phyloP scores from a whole-genome alignment of 2,329 filamentous ascomycete genomes.

The Paraconiothyrium sp. region DNA sequence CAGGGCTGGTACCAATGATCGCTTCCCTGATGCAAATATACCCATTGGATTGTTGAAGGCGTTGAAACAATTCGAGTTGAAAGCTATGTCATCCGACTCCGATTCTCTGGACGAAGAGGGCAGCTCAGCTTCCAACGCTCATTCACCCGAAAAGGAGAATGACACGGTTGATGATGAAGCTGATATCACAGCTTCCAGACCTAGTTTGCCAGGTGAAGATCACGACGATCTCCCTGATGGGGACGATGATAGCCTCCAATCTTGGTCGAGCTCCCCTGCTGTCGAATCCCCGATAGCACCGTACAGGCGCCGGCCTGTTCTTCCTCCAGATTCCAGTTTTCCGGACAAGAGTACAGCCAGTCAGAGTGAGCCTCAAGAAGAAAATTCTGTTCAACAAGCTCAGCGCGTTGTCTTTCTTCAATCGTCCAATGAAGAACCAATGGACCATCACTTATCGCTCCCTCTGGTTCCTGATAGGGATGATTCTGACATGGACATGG shows the following conservation, averaged over 20 bases:
- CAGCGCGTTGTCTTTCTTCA: conserved; percentile 11
- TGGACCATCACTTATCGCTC: conserved; percentile 30
- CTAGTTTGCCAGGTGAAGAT: not conserved
- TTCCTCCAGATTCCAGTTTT: conserved; percentile 46
- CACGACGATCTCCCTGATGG: conserved; percentile 11
- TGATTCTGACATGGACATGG: conserved; percentile 41
- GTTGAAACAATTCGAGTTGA: conserved; percentile 16
- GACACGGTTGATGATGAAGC: not conserved
- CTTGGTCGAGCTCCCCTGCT: conserved; percentile 33
- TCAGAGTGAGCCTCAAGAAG: not conserved
- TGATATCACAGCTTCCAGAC: not conserved
- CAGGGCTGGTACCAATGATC: conserved; percentile 36
- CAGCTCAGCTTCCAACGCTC: not conserved
- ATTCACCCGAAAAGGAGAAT: not conserved
- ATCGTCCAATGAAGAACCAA: conserved; percentile 25
- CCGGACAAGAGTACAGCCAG: not conserved
- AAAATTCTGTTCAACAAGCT: not conserved
- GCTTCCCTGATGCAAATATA: conserved; percentile 50
- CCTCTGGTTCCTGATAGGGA: conserved; percentile 13
- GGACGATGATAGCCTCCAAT: conserved; percentile 21
- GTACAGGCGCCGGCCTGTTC: conserved; percentile 13
- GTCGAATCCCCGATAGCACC: conserved; percentile 30
- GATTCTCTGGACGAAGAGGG: conserved; percentile 4
- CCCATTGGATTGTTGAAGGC: conserved; percentile 46
- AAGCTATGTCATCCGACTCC: not conserved